A percentile compares a stretch with the other conserved stretches of the same genome.
These are phyloP conservation scores for Acorus gramineus DNA, from an alignment of 106 monocot genomes.

Conservation along the genomic window DNA sequence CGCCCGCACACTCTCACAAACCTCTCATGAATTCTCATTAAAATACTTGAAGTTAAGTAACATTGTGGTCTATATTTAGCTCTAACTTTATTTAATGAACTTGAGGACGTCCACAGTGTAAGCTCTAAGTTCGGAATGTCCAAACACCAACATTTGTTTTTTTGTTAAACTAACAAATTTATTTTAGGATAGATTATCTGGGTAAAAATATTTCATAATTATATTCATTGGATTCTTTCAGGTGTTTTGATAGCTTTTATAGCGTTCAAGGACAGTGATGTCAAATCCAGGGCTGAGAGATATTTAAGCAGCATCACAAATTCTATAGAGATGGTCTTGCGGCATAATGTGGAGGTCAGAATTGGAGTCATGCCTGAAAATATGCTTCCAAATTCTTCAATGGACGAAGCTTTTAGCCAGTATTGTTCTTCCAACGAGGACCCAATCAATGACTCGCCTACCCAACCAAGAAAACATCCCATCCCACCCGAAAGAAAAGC, in stretches of 20 bases:
- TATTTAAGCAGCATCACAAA: constrained; percentile 76
- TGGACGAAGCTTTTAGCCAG: neutral
- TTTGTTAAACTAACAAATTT: neutral
- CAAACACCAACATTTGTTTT: neutral
- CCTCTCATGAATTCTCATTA: no score
- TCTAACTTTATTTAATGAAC: no score
- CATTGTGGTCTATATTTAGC: no score
- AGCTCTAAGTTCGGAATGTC: no score
- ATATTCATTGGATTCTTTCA: constrained; percentile 10
- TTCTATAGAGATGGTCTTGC: constrained; percentile 69
- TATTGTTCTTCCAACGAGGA: constrained; percentile 10
- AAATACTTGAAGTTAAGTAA: no score
- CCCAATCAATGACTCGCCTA: neutral
- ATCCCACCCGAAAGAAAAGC: constrained; percentile 10
- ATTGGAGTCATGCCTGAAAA: constrained; percentile 30
- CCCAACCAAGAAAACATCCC: constrained; percentile 15
- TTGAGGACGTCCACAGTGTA: no score
- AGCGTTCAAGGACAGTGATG: constrained; percentile 44
- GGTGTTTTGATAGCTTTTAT: constrained; percentile 49
- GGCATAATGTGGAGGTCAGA: constrained; percentile 47
- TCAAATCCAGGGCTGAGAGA: constrained; percentile 61
- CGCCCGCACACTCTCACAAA: no score
- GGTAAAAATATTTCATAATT: neutral
- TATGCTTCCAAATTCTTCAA: constrained; percentile 3
- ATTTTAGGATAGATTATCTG: no score